Conservation (phyloP, 1,139 yeast genomes). For the Yamadazyma dushanensis region DNA sequence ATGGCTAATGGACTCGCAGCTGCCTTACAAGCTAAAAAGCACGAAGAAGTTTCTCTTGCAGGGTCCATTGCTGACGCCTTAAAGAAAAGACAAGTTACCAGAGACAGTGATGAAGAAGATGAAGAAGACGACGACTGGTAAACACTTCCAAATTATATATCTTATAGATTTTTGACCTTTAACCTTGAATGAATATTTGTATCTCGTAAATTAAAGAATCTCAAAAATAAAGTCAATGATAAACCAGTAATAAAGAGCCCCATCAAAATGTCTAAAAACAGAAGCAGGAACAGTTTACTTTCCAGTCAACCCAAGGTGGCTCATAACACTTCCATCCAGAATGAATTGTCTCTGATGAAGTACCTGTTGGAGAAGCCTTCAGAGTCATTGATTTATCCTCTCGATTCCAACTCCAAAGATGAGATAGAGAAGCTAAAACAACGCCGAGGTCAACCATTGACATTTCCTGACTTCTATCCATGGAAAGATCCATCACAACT, state of each 20-base stretch:
- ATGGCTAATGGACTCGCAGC: slow-evolving; percentile 62
- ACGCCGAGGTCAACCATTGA: slow-evolving; percentile 11
- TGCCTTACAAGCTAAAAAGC: slow-evolving; percentile 67
- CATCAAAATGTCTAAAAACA: slow-evolving; percentile 33
- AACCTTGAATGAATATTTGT: too few species aligned
- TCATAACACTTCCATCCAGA: slow-evolving; percentile 27
- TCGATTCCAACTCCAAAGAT: slow-evolving; percentile 19
- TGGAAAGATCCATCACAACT: slow-evolving; percentile 69
- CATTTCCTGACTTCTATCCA: slow-evolving; percentile 77
- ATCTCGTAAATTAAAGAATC: background rate
- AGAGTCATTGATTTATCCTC: slow-evolving; percentile 34
- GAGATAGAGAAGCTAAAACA: slow-evolving; percentile 6
- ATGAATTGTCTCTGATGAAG: slow-evolving; percentile 38
- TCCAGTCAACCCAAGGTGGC: slow-evolving; percentile 30
- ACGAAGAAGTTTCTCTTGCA: slow-evolving; percentile 66
- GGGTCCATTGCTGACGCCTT: slow-evolving; percentile 90
- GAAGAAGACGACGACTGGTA: slow-evolving; percentile 62
- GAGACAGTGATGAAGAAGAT: slow-evolving; percentile 70
- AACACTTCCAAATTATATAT: background rate
- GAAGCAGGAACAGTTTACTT: slow-evolving; percentile 36
- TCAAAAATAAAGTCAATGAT: background rate
- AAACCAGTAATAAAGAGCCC: too few species aligned
- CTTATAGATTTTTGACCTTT: too few species aligned
- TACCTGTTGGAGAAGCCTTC: slow-evolving; percentile 38
- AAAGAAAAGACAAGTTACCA: slow-evolving; percentile 78